Evolutionary conservation across 2,329 filamentous ascomycete genomes (phyloP).

Genomic region (Pseudocercospora eumusae): DNA sequence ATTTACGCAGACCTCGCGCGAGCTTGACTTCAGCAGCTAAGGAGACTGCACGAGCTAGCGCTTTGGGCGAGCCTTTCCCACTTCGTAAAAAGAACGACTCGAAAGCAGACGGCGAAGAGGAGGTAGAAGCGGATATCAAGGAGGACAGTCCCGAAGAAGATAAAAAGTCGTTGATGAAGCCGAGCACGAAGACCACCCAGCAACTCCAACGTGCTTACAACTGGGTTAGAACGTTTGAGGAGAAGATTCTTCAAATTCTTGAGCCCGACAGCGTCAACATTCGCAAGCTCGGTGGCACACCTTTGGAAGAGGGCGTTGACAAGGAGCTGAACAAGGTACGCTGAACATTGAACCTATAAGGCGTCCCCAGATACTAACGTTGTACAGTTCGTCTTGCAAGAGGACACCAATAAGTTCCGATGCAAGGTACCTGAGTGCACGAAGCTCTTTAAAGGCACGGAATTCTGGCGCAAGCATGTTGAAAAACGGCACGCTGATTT

Average conservation of each 20-base stretch:
- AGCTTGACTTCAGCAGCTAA: slow-evolving; percentile 82
- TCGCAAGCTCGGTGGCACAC: slow-evolving; percentile 85
- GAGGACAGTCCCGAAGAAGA: slow-evolving; percentile 60
- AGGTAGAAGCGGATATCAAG: slow-evolving; percentile 39
- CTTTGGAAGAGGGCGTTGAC: slow-evolving; percentile 79
- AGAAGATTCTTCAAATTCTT: slow-evolving; percentile 89
- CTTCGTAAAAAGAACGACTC: slow-evolving; percentile 55
- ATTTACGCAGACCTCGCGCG: slow-evolving; percentile 84
- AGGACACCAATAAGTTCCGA: slow-evolving; percentile 94
- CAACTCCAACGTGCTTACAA: slow-evolving; percentile 94
- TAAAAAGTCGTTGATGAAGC: slow-evolving; percentile 51
- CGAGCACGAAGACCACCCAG: slow-evolving; percentile 77
- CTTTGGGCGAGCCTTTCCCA: slow-evolving; percentile 78
- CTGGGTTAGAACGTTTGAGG: slow-evolving; percentile 98
- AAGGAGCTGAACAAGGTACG: slow-evolving; percentile 73
- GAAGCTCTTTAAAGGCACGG: slow-evolving; percentile 94
- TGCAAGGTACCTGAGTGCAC: slow-evolving; percentile 96
- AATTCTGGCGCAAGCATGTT: slow-evolving; percentile 97
- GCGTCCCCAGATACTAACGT: slow-evolving; percentile 7
- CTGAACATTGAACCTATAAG: not conserved
- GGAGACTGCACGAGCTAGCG: slow-evolving; percentile 81
- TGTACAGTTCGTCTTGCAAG: slow-evolving; percentile 76
- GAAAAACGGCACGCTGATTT: slow-evolving; percentile 94
- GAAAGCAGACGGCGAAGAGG: slow-evolving; percentile 61
- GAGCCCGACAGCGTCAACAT: slow-evolving; percentile 87